phyloP scores from a whole-genome alignment of 352 stramenopile species.

The Globisporangium irregulare region DNA sequence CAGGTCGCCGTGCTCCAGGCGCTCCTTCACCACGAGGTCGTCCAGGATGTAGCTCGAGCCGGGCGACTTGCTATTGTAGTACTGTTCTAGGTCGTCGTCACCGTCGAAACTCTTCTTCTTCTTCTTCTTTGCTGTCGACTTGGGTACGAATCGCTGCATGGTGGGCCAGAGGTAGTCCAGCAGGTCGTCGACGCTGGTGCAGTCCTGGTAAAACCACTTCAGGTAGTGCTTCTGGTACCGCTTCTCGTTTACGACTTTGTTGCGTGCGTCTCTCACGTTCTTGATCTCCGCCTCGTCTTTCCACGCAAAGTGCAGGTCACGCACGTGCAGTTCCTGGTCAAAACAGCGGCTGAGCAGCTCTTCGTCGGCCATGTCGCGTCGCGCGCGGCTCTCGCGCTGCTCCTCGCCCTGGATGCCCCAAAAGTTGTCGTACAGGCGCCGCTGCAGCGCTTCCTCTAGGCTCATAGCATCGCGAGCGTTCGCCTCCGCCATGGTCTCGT shows the following conservation, averaged over 20 bases:
- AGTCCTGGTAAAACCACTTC: conserved; percentile 61
- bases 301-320: conserved; percentile 34
- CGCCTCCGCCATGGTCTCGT: conserved; percentile 26
- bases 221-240: conserved; percentile 46
- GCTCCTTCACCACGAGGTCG: conserved; percentile 47
- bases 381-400: conserved; percentile 25
- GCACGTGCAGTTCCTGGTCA: conserved; percentile 23
- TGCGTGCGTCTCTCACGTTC: conserved; percentile 12
- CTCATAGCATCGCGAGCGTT: conserved; percentile 33
- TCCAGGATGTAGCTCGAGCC: conserved; percentile 38
- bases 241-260: conserved; percentile 33
- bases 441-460: conserved; percentile 39
- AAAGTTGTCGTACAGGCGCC: conserved; percentile 42
- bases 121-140: not conserved
- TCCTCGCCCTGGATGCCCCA: conserved; percentile 68
- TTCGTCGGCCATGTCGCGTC: conserved; percentile 36
- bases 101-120: not conserved
- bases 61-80: not conserved
- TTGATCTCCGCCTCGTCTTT: conserved; percentile 26
- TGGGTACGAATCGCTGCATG: conserved; percentile 23
- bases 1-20: conserved; percentile 40
- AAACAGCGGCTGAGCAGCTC: conserved; percentile 35
- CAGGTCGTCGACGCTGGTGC: conserved; percentile 51
- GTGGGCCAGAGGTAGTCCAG: conserved; percentile 52
- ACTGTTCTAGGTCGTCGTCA: not conserved